Conservation (phyloP, 805 yeast species). For the Pichia thaimueangensis region DNA sequence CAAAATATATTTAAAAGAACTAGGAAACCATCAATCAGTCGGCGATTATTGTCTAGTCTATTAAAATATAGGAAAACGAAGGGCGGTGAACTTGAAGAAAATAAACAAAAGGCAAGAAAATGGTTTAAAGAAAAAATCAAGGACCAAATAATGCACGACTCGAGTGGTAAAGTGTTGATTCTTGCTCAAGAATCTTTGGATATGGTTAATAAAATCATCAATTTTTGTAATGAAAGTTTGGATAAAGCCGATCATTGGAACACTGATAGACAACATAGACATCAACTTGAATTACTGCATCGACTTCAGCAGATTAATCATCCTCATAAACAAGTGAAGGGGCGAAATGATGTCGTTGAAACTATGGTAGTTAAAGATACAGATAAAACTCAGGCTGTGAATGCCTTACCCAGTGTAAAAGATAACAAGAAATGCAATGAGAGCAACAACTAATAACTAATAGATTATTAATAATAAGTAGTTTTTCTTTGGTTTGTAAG, state of each 20-base stretch:
- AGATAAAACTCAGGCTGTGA: neutral
- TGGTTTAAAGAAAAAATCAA: constrained; percentile 27
- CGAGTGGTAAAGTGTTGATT: constrained; percentile 67
- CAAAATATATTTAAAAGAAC: constrained; percentile 12
- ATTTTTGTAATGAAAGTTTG: constrained; percentile 78
- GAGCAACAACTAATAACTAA: too few species aligned
- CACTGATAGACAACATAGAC: constrained; percentile 24
- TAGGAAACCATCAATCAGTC: constrained; percentile 19
- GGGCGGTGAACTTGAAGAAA: constrained; percentile 11
- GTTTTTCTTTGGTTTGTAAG: too few species aligned
- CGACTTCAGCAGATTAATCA: constrained; percentile 25
- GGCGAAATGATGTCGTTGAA: constrained; percentile 4
- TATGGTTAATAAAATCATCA: constrained; percentile 76
- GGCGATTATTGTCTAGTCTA: constrained; percentile 24
- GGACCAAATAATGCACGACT: constrained; percentile 30
- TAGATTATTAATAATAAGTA: too few species aligned
- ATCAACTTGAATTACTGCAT: constrained; percentile 22
- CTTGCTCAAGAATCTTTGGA: constrained; percentile 87
- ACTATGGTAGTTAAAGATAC: constrained; percentile 8
- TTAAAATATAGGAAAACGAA: constrained; percentile 21
- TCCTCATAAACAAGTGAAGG: constrained; percentile 3
- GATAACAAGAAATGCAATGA: too few species aligned
- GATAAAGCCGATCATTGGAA: constrained; percentile 83
- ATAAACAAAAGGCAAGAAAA: constrained; percentile 11
- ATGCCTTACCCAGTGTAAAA: too few species aligned